These are phyloP conservation scores for Syncephalastrum monosporum DNA, from an alignment of 371 early-diverging fungal genomes.

Conservation along the genomic window DNA sequence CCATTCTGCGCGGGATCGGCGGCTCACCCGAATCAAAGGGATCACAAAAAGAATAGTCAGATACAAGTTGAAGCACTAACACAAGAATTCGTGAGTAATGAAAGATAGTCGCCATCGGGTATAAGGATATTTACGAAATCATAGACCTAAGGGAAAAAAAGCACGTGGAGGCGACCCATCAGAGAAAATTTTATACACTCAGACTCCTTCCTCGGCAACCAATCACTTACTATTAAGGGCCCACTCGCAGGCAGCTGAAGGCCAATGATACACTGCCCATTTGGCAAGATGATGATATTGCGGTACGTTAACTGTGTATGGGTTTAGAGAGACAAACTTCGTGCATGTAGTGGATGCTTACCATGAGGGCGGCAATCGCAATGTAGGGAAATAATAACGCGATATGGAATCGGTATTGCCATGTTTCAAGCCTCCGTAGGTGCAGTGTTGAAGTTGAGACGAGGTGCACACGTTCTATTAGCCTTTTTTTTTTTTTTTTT, in stretches of 20 bases:
- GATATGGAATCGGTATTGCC: slow-evolving; percentile 28
- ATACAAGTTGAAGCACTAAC: slow-evolving; percentile 37
- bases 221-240: slow-evolving; percentile 35
- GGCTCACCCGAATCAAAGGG: slow-evolving; percentile 36
- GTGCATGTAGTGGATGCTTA: slow-evolving; percentile 9
- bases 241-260: slow-evolving; percentile 47
- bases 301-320: slow-evolving; percentile 38
- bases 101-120: neutral
- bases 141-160: slow-evolving; percentile 21
- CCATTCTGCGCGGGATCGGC: slow-evolving; percentile 39
- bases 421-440: slow-evolving; percentile 14
- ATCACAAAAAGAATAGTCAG: slow-evolving; percentile 49
- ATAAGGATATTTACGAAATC: slow-evolving; percentile 31
- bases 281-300: slow-evolving; percentile 35
- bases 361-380: slow-evolving; percentile 49
- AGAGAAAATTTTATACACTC: neutral
- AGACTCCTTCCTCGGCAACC: neutral
- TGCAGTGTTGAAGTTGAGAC: slow-evolving; percentile 21
- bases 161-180: neutral
- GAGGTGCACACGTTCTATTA: slow-evolving; percentile 29
- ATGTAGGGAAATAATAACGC: slow-evolving; percentile 35
- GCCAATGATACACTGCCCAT: slow-evolving; percentile 51
- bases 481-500: slow-evolving; percentile 10
- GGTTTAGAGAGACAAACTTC: neutral
- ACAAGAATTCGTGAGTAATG: neutral